Percentiles rank a stretch among this genome's conserved stretches.
These are phyloP conservation scores for Pleurozium schreberi DNA, from an alignment of 225 moss, liverwort and hornwort genomes.

Conservation along the genomic window DNA sequence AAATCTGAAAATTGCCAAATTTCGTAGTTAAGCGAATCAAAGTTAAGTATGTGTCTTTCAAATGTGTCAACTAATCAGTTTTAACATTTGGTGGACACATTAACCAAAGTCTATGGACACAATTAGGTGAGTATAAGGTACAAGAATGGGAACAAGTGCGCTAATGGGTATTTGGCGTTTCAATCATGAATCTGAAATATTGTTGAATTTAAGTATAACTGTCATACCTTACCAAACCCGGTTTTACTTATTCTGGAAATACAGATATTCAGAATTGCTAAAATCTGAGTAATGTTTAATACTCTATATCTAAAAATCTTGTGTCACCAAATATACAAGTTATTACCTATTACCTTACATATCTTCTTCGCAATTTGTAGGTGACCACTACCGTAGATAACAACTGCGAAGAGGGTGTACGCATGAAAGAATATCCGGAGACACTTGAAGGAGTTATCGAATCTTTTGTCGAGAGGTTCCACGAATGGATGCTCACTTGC, in stretches of 20 bases:
- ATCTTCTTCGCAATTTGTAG: neutral
- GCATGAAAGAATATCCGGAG: conserved; percentile 19
- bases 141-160: no score
- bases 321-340: neutral
- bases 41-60: no score
- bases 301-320: neutral
- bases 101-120: no score
- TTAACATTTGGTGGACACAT: no score
- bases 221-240: neutral
- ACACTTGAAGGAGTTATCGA: conserved; percentile 24
- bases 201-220: neutral
- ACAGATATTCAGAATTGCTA: neutral
- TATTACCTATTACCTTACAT: neutral
- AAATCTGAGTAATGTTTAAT: neutral
- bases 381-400: conserved; percentile 22
- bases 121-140: no score
- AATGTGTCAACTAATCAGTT: no score
- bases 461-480: conserved; percentile 24
- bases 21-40: no score
- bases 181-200: neutral
- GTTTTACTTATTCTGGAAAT: neutral
- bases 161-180: neutral
- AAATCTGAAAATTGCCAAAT: no score
- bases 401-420: conserved; percentile 12
- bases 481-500: neutral